These are phyloP conservation scores for Aspergillus proliferans DNA, from an alignment of 2,329 filamentous ascomycete genomes.

Conservation along the genomic window DNA sequence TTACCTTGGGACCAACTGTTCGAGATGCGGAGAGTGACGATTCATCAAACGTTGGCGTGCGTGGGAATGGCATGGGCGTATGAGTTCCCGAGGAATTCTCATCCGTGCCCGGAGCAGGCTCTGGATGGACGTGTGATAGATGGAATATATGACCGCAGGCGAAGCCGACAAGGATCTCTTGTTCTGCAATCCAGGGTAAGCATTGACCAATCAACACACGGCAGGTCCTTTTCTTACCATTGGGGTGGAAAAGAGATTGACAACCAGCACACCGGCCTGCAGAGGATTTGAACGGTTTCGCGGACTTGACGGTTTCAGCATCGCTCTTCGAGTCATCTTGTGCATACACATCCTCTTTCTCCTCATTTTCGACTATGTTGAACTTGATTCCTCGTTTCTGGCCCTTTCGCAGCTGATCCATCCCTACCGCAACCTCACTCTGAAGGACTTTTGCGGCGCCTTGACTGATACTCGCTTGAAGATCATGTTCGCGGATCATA, in stretches of 20 bases:
- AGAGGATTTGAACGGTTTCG: slow-evolving; percentile 4
- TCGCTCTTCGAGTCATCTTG: slow-evolving; percentile 7
- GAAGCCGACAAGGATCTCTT: slow-evolving; percentile 57
- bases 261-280: slow-evolving; percentile 34
- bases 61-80: slow-evolving; percentile 16
- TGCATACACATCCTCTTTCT: slow-evolving; percentile 1
- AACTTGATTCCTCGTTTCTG: slow-evolving; percentile 86
- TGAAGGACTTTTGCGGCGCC: slow-evolving; percentile 81
- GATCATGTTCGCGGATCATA: slow-evolving; percentile 92
- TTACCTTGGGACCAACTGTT: slow-evolving; percentile 80
- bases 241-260: slow-evolving; percentile 30
- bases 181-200: slow-evolving; percentile 35
- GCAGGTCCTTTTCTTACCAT: slow-evolving; percentile 23
- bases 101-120: slow-evolving; percentile 15
- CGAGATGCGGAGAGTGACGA: slow-evolving; percentile 27
- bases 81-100: slow-evolving; percentile 15
- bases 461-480: slow-evolving; percentile 85
- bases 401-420: slow-evolving; percentile 71
- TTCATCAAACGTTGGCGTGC: slow-evolving; percentile 18
- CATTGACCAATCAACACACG: neutral
- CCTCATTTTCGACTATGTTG: slow-evolving; percentile 51
- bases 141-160: slow-evolving; percentile 66
- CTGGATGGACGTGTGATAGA: slow-evolving; percentile 52
- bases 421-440: slow-evolving; percentile 79
- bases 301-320: slow-evolving; percentile 10